Percentiles rank a stretch among this genome's conserved stretches.
phyloP scores from a whole-genome alignment of 2,329 filamentous ascomycete species.

The Colletotrichum sp. region DNA sequence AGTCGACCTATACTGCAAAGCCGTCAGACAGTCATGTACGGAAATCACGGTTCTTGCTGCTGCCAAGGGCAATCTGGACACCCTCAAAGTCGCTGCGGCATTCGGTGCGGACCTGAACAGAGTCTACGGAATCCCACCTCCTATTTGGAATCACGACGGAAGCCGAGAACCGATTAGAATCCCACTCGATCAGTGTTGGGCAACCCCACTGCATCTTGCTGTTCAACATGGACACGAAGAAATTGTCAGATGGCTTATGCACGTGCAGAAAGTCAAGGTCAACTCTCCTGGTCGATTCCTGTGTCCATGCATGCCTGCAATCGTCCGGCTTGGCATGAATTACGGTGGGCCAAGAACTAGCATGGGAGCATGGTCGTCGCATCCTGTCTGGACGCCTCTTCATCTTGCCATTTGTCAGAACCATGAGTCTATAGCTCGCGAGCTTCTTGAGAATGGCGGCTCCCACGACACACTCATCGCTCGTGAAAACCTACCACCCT shows the following conservation, averaged over 20 bases:
- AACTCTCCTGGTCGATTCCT: neutral
- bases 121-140: rapidly evolving
- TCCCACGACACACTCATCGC: neutral
- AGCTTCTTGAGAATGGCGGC: neutral
- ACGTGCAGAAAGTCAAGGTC: neutral
- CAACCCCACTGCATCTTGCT: neutral
- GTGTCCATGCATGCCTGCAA: neutral
- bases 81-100: neutral
- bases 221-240: neutral
- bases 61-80: neutral
- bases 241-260: neutral
- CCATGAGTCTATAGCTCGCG: neutral
- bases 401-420: neutral
- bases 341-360: rapidly evolving
- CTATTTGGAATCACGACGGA: rapidly evolving
- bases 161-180: neutral
- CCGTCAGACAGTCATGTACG: neutral
- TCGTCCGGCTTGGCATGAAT: rapidly evolving
- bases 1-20: neutral
- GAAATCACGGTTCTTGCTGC: neutral
- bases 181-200: neutral
- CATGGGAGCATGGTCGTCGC: neutral
- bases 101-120: neutral
- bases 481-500: neutral
- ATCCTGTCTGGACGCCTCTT: neutral